A percentile compares a stretch with the other conserved stretches of the same genome.
Evolutionary conservation across 2,329 filamentous ascomycete genomes (phyloP).

Genomic region (Paracoccidioides lutzii): DNA sequence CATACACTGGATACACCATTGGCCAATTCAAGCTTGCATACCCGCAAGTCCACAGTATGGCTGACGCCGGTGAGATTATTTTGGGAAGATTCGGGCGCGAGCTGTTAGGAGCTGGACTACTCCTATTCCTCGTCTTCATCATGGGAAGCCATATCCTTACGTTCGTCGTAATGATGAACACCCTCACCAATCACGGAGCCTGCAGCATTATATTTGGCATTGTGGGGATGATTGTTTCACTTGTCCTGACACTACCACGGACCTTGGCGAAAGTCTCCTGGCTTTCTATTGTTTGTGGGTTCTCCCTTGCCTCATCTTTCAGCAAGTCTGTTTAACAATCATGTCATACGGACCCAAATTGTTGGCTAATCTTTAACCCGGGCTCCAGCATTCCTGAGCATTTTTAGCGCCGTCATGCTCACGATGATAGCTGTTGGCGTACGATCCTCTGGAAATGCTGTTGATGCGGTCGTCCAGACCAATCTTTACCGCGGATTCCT

Average conservation of each 20-base stretch:
- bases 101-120: conserved; percentile 48
- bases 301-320: background rate
- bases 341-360: conserved; percentile 7
- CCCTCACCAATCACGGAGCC: conserved; percentile 46
- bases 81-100: conserved; percentile 49
- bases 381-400: conserved; percentile 45
- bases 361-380: conserved; percentile 1
- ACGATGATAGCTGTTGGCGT: conserved; percentile 55
- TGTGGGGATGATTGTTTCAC: conserved; percentile 47
- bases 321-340: background rate
- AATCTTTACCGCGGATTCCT: conserved; percentile 45
- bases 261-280: conserved; percentile 51
- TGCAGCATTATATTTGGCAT: conserved; percentile 54
- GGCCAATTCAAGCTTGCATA: conserved; percentile 45
- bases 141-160: conserved; percentile 60
- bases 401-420: conserved; percentile 50
- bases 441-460: conserved; percentile 26
- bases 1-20: conserved; percentile 50
- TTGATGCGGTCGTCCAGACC: conserved; percentile 29
- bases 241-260: conserved; percentile 46
- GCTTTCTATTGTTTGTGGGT: conserved; percentile 45
- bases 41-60: conserved; percentile 52
- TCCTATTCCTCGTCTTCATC: conserved; percentile 54
- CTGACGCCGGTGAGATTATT: conserved; percentile 53
- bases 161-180: conserved; percentile 56